Evolutionary conservation across 202 grass and related monocot genomes (phyloP).

Genomic region (Schoenoplectus tabernaemontani): DNA sequence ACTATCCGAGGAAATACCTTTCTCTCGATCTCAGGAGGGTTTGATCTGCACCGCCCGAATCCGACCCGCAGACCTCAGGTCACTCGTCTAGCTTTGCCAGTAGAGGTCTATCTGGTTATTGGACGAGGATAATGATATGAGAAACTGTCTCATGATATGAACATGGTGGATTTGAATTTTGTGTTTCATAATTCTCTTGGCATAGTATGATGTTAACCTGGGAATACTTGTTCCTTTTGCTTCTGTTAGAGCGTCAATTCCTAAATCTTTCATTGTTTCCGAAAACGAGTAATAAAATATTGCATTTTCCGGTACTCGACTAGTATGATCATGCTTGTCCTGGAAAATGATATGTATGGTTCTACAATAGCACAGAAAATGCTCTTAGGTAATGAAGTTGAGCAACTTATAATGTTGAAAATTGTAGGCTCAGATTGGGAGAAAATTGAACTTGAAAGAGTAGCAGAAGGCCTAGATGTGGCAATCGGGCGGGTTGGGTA

Average conservation of each 20-base stretch:
- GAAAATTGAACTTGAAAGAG: background rate
- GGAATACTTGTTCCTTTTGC: background rate
- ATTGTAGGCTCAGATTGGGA: conserved; percentile 30
- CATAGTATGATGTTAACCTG: background rate
- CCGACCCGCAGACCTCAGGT: conserved; percentile 22
- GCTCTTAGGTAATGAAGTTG: background rate
- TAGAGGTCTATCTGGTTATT: background rate
- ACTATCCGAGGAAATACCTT: background rate
- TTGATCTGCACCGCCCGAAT: background rate
- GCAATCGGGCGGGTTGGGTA: no score
- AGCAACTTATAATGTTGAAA: background rate
- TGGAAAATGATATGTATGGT: background rate
- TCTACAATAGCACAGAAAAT: no score
- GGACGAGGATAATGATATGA: background rate
- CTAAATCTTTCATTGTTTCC: background rate
- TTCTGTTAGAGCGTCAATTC: background rate
- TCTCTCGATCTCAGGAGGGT: conserved; percentile 8
- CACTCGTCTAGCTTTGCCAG: background rate
- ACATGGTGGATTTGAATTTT: background rate
- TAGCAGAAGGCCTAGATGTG: no score
- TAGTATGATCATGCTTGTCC: background rate
- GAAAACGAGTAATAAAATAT: background rate
- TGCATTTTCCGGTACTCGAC: background rate
- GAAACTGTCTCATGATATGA: background rate
- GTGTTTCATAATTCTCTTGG: background rate